A percentile compares a stretch with the other conserved stretches of the same genome.
These are phyloP conservation scores for Biscogniauxia mediterranea DNA, from an alignment of 2,329 filamentous ascomycete species.

Conservation along the genomic window DNA sequence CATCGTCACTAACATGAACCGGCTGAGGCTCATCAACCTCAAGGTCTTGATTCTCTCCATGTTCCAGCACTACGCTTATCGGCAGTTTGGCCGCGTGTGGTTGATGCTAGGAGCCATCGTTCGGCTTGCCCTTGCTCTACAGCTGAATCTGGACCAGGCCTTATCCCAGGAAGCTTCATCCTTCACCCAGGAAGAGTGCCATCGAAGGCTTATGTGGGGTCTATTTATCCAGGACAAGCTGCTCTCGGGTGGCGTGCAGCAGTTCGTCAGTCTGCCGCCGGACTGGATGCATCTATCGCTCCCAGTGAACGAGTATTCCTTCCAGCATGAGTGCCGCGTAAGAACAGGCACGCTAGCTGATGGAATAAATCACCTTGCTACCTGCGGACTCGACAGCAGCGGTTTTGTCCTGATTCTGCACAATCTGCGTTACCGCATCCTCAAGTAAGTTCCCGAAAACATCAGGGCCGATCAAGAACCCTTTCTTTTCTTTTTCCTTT, in stretches of 20 bases:
- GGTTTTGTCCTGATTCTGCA: not conserved
- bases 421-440: not conserved
- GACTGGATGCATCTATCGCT: not conserved
- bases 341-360: not conserved
- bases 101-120: not conserved
- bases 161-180: not conserved
- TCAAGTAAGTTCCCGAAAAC: not conserved
- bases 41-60: not conserved
- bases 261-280: not conserved
- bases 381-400: not conserved
- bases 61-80: not conserved
- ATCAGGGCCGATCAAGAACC: too few species aligned
- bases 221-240: not conserved
- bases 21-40: not conserved
- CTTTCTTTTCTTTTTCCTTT: too few species aligned
- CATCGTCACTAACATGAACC: not conserved
- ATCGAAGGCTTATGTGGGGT: not conserved
- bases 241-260: not conserved
- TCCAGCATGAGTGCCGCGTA: not conserved
- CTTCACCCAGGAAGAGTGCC: not conserved
- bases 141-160: not conserved
- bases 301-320: not conserved
- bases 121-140: not conserved
- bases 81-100: not conserved
- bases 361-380: not conserved